Evolutionary conservation across 2,329 filamentous ascomycete genomes (phyloP).

Genomic region (Elsinoe perseae): DNA sequence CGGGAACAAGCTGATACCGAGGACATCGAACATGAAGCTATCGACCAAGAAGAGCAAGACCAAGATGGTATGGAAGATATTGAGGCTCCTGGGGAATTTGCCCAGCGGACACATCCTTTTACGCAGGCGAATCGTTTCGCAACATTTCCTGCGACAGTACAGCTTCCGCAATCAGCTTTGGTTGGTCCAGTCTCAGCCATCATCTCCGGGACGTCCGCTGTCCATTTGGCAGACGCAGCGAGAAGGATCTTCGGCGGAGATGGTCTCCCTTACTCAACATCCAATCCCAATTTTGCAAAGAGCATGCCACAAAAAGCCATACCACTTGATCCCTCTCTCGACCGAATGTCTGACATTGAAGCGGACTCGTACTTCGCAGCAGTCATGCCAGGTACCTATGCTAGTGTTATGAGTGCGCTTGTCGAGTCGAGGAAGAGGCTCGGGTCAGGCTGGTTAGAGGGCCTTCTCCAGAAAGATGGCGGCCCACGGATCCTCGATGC

Average conservation of each 20-base stretch:
- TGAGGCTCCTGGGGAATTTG: slow-evolving; percentile 19
- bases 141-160: slow-evolving; percentile 64
- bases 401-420: slow-evolving; percentile 57
- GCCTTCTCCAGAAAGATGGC: slow-evolving; percentile 52
- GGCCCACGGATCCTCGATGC: slow-evolving; percentile 64
- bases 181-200: slow-evolving; percentile 62
- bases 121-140: slow-evolving; percentile 67
- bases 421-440: slow-evolving; percentile 67
- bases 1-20: slow-evolving; percentile 16
- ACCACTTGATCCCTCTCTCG: slow-evolving; percentile 54
- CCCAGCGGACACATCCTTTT: slow-evolving; percentile 61
- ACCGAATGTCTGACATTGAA: slow-evolving; percentile 65
- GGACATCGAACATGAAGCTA: slow-evolving; percentile 20
- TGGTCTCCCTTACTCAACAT: slow-evolving; percentile 67
- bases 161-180: slow-evolving; percentile 63
- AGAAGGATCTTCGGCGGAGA: slow-evolving; percentile 68
- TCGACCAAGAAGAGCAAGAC: slow-evolving; percentile 20
- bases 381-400: slow-evolving; percentile 63
- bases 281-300: slow-evolving; percentile 53
- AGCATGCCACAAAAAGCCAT: slow-evolving; percentile 57
- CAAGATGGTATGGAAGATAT: slow-evolving; percentile 20
- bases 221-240: slow-evolving; percentile 66
- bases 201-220: slow-evolving; percentile 54
- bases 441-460: slow-evolving; percentile 61
- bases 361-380: slow-evolving; percentile 64